Percentiles rank a stretch among this genome's conserved stretches.
phyloP scores from a whole-genome alignment of 768 basidiomycete genomes.

The Xerocomellus amylosporus region DNA sequence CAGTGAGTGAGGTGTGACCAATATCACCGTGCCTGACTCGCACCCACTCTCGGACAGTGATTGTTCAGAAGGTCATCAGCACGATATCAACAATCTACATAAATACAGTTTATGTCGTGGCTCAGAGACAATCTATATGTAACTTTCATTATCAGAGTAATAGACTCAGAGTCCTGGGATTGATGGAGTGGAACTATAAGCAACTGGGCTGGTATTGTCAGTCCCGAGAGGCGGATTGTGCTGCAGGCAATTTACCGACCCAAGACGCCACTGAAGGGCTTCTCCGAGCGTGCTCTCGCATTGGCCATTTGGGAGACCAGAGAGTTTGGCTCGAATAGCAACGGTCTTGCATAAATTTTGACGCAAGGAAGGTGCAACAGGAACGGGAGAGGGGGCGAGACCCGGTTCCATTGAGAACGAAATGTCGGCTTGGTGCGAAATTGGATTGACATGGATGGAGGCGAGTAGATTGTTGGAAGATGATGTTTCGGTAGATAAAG shows the following conservation, averaged over 20 bases:
- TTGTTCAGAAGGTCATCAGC: too few species aligned
- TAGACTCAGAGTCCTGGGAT: too few species aligned
- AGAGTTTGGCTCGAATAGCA: constrained; percentile 90
- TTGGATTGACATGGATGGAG: constrained; percentile 43
- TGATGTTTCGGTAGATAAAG: constrained; percentile 2
- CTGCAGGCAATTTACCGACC: constrained; percentile 66
- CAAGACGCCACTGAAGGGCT: constrained; percentile 89
- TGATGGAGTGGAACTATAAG: too few species aligned
- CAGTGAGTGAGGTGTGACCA: too few species aligned
- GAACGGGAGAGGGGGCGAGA: constrained; percentile 51
- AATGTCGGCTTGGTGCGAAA: constrained; percentile 13
- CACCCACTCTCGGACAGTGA: too few species aligned
- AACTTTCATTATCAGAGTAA: too few species aligned
- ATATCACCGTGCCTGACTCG: too few species aligned
- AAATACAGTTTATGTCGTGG: too few species aligned
- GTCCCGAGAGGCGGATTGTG: constrained; percentile 21
- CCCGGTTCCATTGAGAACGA: constrained; percentile 18
- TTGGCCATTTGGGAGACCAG: constrained; percentile 76
- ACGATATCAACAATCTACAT: too few species aligned
- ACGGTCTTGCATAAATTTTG: constrained; percentile 91
- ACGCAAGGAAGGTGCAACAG: constrained; percentile 87
- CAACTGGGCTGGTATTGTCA: too few species aligned
- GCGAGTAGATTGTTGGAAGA: constrained; percentile 33
- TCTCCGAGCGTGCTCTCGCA: constrained; percentile 88
- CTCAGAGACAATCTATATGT: too few species aligned